Conservation (phyloP, 2,329 filamentous ascomycete genomes). For the Neonectria sp. region DNA sequence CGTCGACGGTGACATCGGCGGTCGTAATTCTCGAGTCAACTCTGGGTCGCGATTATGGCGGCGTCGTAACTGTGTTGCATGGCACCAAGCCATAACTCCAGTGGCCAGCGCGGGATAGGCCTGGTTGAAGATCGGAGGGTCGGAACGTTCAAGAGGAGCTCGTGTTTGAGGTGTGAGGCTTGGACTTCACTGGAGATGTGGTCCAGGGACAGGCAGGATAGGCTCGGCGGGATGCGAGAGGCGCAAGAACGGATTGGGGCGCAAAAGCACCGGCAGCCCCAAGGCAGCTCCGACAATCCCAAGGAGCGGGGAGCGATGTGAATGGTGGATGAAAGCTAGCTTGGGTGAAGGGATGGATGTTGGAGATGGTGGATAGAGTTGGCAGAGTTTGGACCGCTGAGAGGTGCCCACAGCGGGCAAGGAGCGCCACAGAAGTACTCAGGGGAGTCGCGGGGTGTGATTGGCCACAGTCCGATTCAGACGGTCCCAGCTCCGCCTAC, state of each 20-base stretch:
- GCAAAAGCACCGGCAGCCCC: background rate
- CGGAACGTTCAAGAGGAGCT: constrained; percentile 12
- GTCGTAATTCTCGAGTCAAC: constrained; percentile 15
- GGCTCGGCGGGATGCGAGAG: constrained; percentile 8
- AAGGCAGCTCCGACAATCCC: constrained; percentile 4
- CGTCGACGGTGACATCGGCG: constrained; percentile 30
- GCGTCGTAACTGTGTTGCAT: constrained; percentile 1
- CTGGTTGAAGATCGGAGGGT: constrained; percentile 9
- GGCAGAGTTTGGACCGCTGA: background rate
- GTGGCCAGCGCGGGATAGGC: constrained; percentile 7
- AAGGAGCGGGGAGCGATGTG: constrained; percentile 18
- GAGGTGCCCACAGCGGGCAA: background rate
- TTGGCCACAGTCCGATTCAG: constrained; percentile 8
- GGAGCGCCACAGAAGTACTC: constrained; percentile 13
- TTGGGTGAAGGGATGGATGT: background rate
- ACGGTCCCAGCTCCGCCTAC: constrained; percentile 15
- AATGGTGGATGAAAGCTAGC: constrained; percentile 24
- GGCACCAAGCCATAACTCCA: constrained; percentile 6
- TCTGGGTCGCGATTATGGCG: background rate
- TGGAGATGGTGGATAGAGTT: background rate
- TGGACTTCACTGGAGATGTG: background rate
- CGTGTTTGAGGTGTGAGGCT: constrained; percentile 29
- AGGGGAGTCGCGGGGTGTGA: constrained; percentile 6
- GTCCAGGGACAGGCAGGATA: constrained; percentile 10
- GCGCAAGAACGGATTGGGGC: constrained; percentile 7